Base-by-base conservation (phyloP, 83 land plant species). In the Picea engelmannii region DNA sequence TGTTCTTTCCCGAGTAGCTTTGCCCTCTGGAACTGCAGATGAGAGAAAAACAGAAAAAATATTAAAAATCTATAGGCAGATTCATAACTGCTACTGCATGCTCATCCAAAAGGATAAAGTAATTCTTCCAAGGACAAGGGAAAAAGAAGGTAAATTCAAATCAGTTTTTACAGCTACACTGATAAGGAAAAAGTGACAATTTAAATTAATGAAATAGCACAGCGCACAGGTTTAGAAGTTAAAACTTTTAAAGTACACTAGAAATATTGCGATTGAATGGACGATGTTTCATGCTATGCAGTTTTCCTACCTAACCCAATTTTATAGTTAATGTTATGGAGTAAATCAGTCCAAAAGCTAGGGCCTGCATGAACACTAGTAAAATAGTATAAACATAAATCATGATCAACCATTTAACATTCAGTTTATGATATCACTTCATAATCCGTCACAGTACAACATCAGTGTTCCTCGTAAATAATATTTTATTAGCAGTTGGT, bases 1-100 rank as follows among this genome's bases (percentile, higher is more conserved):
- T 49, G 77, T 74, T n/a, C 77, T 74, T n/a, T 74, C 77, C 77
- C 49, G 27, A 44, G 77, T 20, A 74, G 15, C n/a, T 74, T 47
- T 47, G 27, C 23, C 77, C 16, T 74, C 77, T 18, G 77, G 77
- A 47, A 47, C 77, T 74, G 77, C 25, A 74, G 21, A 21, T 47
- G 25, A 74, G 24, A 47, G 77, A 49, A 47, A 47, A 24, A 74
- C 15, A 73, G 59, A 47, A 55, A 71, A 70, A 7, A 17, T 38
- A 18, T 40, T 40, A 70, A 70, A 20, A 70, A 70, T 8, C 49
- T 21, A 38, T 7, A 8, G n/a, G 21, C 77, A 74, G 12, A 47
- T 74, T 21, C 4, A 17, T 35, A 40, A 20, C 23, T 20, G n/a
- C 58, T 2, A 11, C 9, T 69, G 15, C 74, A 69, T 38, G 42